Conservation (phyloP, 352 stramenopile species). For the Elongisporangium undulatum region DNA sequence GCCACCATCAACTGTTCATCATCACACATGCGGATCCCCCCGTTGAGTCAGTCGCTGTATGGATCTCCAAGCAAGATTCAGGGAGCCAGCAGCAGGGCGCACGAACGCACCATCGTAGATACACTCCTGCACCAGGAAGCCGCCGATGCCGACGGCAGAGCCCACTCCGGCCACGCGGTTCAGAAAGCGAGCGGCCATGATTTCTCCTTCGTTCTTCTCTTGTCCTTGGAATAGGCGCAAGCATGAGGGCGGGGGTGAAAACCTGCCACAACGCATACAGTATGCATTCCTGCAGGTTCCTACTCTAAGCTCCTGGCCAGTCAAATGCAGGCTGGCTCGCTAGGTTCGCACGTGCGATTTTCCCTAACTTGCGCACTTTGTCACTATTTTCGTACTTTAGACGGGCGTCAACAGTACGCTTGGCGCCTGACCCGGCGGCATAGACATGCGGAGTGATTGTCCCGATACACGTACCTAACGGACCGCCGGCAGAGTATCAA, state of each 20-base stretch:
- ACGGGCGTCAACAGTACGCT: background rate
- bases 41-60: background rate
- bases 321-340: background rate
- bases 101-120: slow-evolving; percentile 85
- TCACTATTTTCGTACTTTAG: background rate
- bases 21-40: slow-evolving; percentile 2
- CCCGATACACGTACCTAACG: slow-evolving; percentile 4
- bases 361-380: background rate
- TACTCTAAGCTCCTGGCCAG: background rate
- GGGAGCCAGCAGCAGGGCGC: background rate
- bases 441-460: background rate
- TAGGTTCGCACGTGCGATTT: background rate
- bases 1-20: slow-evolving; percentile 93
- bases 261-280: background rate
- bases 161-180: slow-evolving; percentile 63
- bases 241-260: background rate
- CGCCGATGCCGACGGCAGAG: slow-evolving; percentile 55
- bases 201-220: slow-evolving; percentile 11
- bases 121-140: slow-evolving; percentile 69
- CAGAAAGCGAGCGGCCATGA: slow-evolving; percentile 69
- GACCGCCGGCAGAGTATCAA: slow-evolving; percentile 9
- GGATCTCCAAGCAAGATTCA: background rate
- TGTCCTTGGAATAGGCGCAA: background rate
- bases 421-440: background rate
- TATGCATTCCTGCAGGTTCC: slow-evolving; percentile 1